A percentile compares a stretch with the other conserved stretches of the same genome.
These are phyloP conservation scores for Aureobasidium namibiae DNA, from an alignment of 2,329 filamentous ascomycete genomes.

Conservation along the genomic window DNA sequence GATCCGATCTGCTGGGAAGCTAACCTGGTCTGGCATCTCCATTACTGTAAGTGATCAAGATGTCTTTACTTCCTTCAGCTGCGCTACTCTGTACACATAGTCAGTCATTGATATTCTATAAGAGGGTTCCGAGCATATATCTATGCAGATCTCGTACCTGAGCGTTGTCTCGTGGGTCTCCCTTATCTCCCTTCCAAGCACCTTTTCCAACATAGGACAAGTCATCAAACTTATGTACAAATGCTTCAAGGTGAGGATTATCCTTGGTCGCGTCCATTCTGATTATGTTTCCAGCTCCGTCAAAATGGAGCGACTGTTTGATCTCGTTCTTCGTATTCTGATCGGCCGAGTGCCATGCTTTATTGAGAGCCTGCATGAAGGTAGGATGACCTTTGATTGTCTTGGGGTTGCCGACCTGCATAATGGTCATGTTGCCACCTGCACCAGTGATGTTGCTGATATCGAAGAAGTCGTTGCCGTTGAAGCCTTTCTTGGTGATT, in stretches of 20 bases:
- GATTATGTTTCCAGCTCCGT: not conserved
- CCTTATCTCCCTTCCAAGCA: not conserved
- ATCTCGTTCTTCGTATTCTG: not conserved
- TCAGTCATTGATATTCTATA: constrained; percentile 6
- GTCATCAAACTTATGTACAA: constrained; percentile 19
- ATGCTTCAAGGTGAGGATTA: constrained; percentile 28
- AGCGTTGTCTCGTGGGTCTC: not conserved
- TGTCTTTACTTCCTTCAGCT: constrained; percentile 33
- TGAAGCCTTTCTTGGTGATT: constrained; percentile 31
- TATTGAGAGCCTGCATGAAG: not conserved
- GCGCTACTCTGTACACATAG: constrained; percentile 32
- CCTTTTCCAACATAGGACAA: not conserved
- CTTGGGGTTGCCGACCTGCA: constrained; percentile 25
- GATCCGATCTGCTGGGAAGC: not conserved
- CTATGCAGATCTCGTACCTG: not conserved
- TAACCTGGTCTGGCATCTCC: constrained; percentile 18
- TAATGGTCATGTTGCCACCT: constrained; percentile 34
- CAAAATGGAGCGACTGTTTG: not conserved
- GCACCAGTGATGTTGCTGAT: constrained; percentile 31
- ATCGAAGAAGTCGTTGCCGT: constrained; percentile 29
- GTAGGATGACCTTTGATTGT: not conserved
- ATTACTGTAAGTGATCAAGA: constrained; percentile 32
- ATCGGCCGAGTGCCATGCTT: not conserved
- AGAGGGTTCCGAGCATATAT: not conserved
- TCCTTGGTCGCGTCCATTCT: constrained; percentile 27